Percentiles rank a stretch among this genome's conserved stretches.
phyloP scores from a whole-genome alignment of 2,329 filamentous ascomycete species.

The Ambrosiella xylebori region DNA sequence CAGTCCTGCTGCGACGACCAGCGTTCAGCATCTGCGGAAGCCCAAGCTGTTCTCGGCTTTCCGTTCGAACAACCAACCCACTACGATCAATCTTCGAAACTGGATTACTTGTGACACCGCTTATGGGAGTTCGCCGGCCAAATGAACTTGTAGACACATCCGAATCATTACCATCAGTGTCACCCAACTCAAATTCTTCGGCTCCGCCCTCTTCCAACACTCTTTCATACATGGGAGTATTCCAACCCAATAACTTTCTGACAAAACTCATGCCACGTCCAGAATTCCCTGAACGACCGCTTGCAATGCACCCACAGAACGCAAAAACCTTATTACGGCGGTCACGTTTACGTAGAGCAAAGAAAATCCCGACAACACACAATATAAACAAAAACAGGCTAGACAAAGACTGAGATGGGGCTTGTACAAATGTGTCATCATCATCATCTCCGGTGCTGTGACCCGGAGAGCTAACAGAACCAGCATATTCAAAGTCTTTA shows the following conservation, averaged over 20 bases:
- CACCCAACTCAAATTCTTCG: conserved; percentile 61
- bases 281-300: conserved; percentile 29
- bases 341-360: conserved; percentile 65
- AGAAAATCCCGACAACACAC: conserved; percentile 50
- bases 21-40: conserved; percentile 38
- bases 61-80: conserved; percentile 64
- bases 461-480: conserved; percentile 19
- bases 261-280: conserved; percentile 25
- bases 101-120: conserved; percentile 7
- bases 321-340: conserved; percentile 31
- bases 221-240: conserved; percentile 52
- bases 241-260: conserved; percentile 49
- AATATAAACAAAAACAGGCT: conserved; percentile 63
- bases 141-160: conserved; percentile 22
- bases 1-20: conserved; percentile 38
- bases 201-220: conserved; percentile 67
- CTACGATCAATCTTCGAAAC: conserved; percentile 39
- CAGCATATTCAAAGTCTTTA: conserved; percentile 69
- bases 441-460: conserved; percentile 22
- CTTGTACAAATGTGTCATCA: conserved; percentile 48
- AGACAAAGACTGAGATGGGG: conserved; percentile 51
- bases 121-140: conserved; percentile 15
- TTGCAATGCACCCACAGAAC: conserved; percentile 17
- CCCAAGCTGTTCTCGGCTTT: conserved; percentile 65
- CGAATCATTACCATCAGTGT: conserved; percentile 41